phyloP scores from a whole-genome alignment of 768 basidiomycete genomes.

The Lactarius pseudohatsudake region DNA sequence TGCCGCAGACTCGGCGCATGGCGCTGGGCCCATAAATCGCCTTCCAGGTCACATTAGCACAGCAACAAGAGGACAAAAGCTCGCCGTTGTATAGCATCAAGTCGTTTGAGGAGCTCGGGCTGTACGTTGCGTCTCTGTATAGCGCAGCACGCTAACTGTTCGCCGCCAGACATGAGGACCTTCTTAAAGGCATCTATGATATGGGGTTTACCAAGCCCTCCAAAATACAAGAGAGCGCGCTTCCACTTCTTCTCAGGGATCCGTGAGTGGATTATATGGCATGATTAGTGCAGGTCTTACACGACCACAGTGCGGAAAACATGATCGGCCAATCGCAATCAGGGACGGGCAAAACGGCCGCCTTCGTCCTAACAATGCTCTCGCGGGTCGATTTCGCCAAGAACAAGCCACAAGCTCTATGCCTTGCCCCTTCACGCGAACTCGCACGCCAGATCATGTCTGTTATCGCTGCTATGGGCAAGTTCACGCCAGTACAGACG shows the following conservation, averaged over 20 bases:
- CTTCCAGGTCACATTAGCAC: slow-evolving; percentile 86
- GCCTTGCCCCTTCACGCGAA: slow-evolving; percentile 97
- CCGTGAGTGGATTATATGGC: slow-evolving; percentile 57
- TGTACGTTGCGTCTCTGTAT: slow-evolving; percentile 76
- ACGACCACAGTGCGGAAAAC: slow-evolving; percentile 77
- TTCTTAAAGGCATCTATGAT: slow-evolving; percentile 91
- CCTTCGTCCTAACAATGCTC: slow-evolving; percentile 96
- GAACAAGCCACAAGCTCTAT: slow-evolving; percentile 90
- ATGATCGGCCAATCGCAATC: slow-evolving; percentile 99
- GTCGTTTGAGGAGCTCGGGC: slow-evolving; percentile 91
- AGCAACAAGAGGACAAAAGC: slow-evolving; percentile 92
- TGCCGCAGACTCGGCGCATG: slow-evolving; percentile 17
- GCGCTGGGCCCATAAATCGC: slow-evolving; percentile 7
- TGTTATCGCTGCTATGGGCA: slow-evolving; percentile 91
- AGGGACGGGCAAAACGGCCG: slow-evolving; percentile 98
- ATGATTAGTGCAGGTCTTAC: slow-evolving; percentile 13
- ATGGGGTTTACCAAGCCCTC: slow-evolving; percentile 98
- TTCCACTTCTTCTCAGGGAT: slow-evolving; percentile 85
- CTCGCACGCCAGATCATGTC: slow-evolving; percentile 97
- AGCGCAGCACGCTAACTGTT: slow-evolving; percentile 14
- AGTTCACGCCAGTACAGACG: slow-evolving; percentile 89
- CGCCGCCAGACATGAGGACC: slow-evolving; percentile 69
- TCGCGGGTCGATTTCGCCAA: slow-evolving; percentile 85
- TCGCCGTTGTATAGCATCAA: slow-evolving; percentile 95
- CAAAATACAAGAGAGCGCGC: slow-evolving; percentile 96